Conservation (phyloP, 306 rosid species). For the Sicyos baderoa region DNA sequence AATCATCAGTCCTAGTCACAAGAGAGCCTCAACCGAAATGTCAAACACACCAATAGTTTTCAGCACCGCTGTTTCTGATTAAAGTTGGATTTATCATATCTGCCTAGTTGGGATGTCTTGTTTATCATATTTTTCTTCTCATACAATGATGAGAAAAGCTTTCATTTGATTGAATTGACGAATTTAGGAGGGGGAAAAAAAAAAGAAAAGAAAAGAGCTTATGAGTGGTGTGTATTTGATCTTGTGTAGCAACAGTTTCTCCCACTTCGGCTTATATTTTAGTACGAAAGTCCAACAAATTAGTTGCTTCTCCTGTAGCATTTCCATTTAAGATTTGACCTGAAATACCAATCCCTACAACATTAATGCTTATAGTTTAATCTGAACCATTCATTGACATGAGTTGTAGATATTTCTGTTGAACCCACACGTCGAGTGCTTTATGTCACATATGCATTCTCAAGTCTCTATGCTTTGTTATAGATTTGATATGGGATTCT, state of each 20-base stretch:
- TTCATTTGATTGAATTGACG: conserved; percentile 13
- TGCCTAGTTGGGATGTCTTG: conserved; percentile 16
- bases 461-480: neutral
- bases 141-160: neutral
- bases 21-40: neutral
- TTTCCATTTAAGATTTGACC: conserved; percentile 13
- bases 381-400: neutral
- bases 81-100: conserved; percentile 10
- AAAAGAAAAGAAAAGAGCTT: neutral
- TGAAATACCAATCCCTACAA: neutral
- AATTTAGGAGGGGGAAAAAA: neutral
- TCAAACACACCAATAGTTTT: neutral
- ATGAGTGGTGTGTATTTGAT: conserved; percentile 3
- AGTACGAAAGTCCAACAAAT: conserved; percentile 3
- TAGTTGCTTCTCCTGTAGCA: conserved; percentile 7
- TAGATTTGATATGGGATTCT: neutral
- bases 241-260: conserved; percentile 3
- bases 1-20: neutral
- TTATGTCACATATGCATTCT: neutral
- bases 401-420: conserved; percentile 2
- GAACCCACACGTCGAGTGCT: conserved; percentile 4
- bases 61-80: conserved; percentile 9
- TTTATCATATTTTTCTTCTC: neutral
- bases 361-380: neutral
- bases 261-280: conserved; percentile 9